phyloP scores from a whole-genome alignment of 257 asterid genomes.

The Primulina tabacum region DNA sequence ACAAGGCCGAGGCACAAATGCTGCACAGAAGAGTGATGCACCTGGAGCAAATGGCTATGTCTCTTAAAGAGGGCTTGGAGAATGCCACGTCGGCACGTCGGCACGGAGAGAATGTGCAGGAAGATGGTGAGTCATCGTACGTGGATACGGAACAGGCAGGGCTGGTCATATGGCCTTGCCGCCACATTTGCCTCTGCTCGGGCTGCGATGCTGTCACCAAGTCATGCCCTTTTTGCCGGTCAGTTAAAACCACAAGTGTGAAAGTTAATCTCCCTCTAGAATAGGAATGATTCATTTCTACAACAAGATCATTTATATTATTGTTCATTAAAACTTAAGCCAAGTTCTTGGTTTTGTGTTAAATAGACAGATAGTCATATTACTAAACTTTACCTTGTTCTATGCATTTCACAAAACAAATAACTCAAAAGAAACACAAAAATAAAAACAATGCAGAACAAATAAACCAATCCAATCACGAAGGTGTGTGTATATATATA shows the following conservation, averaged over 20 bases:
- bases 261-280: slow-evolving; percentile 32
- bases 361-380: neutral
- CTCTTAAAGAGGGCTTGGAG: neutral
- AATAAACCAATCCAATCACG: neutral
- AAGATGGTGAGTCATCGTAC: slow-evolving; percentile 37
- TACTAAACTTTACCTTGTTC: neutral
- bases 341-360: neutral
- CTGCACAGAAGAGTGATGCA: slow-evolving; percentile 12
- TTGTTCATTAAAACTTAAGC: neutral
- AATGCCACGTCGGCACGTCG: slow-evolving; percentile 1
- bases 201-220: slow-evolving; percentile 21
- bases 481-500: no score
- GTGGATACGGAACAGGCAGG: slow-evolving; percentile 26
- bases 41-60: slow-evolving; percentile 20
- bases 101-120: slow-evolving; percentile 10
- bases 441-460: neutral
- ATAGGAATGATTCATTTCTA: neutral
- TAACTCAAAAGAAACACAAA: no score
- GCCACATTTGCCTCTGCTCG: slow-evolving; percentile 48
- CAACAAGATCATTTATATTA: no score
- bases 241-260: slow-evolving; percentile 12
- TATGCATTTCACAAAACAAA: neutral
- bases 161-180: slow-evolving; percentile 48
- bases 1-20: slow-evolving; percentile 20
- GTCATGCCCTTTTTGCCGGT: slow-evolving; percentile 46